Evolutionary conservation across 352 stramenopile species (phyloP), one percentile per base, ranked within the genome.

Genomic region (Phytopythium aichiense): DNA sequence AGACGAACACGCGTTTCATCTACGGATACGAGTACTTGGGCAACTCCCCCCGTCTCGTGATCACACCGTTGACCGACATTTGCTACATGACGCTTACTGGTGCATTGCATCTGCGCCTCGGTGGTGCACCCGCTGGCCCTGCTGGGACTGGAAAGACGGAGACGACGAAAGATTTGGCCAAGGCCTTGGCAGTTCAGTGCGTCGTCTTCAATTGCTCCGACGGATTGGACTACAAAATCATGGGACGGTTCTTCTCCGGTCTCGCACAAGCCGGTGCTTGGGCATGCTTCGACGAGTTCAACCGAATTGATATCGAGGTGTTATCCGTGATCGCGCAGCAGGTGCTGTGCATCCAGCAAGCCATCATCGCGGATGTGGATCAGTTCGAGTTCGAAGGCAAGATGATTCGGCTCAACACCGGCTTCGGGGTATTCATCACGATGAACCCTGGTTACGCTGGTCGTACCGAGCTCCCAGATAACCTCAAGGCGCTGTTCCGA

Each of bases 241-340:
- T 98, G 94, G 94, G 94, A 0, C 72, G 94, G 0, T 98, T 98
- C 73, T 98, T 98, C 74, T 98, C 93, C 0, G 94, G 94, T 18
- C 72, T 98, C 0, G 93, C 92, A 2, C 92, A 98, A 60, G 88
- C 92, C 4, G 93, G 93, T 6, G 92, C 94, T 9, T 98, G 94
- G 94, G 94, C 92, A 9, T 98, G 94, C 72, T 98, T 98, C 69
- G 94, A 98, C 62, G 94, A 98, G 69, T 98, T 98, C 69, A 98
- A 98, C 65, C 91, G 94, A 25, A 98, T 98, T 52, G 93, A 98
- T 67, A 98, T 98, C 53, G 94, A 98, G 65, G 94, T 98, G 25
- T 62, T 98, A 6, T 98, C 89, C 23, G 94, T 98, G 22, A 98
- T 98, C 68, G 93, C 94, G n/a, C 94, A 98, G 64, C 94, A 98